Percentiles rank a stretch among this genome's conserved stretches.
Evolutionary conservation across 108 stramenopile species (phyloP).

Genomic region (Cyclotella baltica): DNA sequence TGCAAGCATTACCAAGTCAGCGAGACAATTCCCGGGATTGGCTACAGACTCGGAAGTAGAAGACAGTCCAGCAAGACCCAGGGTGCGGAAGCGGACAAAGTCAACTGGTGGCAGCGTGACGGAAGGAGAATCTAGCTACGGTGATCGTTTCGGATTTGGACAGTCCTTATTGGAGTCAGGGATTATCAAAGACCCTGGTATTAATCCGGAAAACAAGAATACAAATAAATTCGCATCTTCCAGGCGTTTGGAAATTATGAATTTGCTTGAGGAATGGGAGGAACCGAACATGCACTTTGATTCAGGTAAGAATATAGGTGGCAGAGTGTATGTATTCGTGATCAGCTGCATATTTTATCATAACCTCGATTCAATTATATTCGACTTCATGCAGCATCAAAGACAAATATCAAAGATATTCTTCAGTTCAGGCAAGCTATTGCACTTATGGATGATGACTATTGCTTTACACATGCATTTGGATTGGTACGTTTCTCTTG

Average conservation of each 20-base stretch:
- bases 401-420: slow-evolving; percentile 50
- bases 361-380: background rate
- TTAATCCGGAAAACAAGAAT: background rate
- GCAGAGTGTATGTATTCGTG: too few relatives aligned
- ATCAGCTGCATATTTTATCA: too few relatives aligned
- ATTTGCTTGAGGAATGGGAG: slow-evolving; percentile 59
- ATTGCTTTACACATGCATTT: slow-evolving; percentile 33
- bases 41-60: slow-evolving; percentile 44
- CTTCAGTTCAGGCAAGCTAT: slow-evolving; percentile 57
- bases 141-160: slow-evolving; percentile 33
- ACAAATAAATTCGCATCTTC: slow-evolving; percentile 1
- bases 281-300: slow-evolving; percentile 22
- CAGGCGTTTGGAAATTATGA: slow-evolving; percentile 34
- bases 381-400: slow-evolving; percentile 15
- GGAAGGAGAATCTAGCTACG: background rate
- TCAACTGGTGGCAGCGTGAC: background rate
- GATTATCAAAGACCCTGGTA: background rate
- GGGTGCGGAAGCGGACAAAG: background rate
- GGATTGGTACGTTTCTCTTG: background rate
- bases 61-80: slow-evolving; percentile 2
- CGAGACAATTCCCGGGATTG: slow-evolving; percentile 18
- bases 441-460: slow-evolving; percentile 37
- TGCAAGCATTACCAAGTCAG: slow-evolving; percentile 15
- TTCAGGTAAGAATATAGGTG: slow-evolving; percentile 3
- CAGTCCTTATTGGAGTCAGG: slow-evolving; percentile 26